Conservation (phyloP, 257 asterid species). For the Mitragyna speciosa region DNA sequence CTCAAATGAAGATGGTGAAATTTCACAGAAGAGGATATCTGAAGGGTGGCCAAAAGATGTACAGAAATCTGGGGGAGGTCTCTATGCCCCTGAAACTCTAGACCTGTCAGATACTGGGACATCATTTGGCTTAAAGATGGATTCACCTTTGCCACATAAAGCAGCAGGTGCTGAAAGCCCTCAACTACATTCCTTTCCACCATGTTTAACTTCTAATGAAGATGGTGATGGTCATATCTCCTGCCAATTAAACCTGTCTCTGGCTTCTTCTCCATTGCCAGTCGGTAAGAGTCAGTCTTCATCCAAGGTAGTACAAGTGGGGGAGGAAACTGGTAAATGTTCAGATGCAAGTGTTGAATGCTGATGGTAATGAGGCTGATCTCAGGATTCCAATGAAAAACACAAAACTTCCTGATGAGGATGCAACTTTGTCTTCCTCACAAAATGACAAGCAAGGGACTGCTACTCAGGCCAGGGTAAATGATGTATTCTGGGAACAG, state of each 20-base stretch:
- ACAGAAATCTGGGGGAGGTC: slow-evolving; percentile 40
- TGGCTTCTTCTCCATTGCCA: slow-evolving; percentile 71
- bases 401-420: slow-evolving; percentile 25
- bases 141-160: slow-evolving; percentile 44
- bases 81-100: slow-evolving; percentile 48
- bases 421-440: slow-evolving; percentile 33
- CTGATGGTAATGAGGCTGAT: slow-evolving; percentile 25
- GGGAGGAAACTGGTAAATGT: slow-evolving; percentile 35
- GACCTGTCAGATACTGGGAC: slow-evolving; percentile 89
- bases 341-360: slow-evolving; percentile 29
- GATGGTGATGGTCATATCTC: slow-evolving; percentile 59
- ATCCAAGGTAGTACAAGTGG: slow-evolving; percentile 26
- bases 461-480: slow-evolving; percentile 51
- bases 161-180: slow-evolving; percentile 40
- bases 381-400: slow-evolving; percentile 19
- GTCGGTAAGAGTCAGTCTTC: slow-evolving; percentile 41
- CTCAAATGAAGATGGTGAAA: slow-evolving; percentile 71
- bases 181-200: slow-evolving; percentile 43
- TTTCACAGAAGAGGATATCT: slow-evolving; percentile 44
- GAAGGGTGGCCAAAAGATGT: slow-evolving; percentile 51
- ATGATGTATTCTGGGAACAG: slow-evolving; percentile 95
- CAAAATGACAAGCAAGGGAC: slow-evolving; percentile 41
- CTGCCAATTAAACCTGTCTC: slow-evolving; percentile 76
- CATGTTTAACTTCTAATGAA: slow-evolving; percentile 39
- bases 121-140: slow-evolving; percentile 55